Base-by-base conservation (phyloP, 2,329 filamentous ascomycete species). In the Aspergillus persii region DNA sequence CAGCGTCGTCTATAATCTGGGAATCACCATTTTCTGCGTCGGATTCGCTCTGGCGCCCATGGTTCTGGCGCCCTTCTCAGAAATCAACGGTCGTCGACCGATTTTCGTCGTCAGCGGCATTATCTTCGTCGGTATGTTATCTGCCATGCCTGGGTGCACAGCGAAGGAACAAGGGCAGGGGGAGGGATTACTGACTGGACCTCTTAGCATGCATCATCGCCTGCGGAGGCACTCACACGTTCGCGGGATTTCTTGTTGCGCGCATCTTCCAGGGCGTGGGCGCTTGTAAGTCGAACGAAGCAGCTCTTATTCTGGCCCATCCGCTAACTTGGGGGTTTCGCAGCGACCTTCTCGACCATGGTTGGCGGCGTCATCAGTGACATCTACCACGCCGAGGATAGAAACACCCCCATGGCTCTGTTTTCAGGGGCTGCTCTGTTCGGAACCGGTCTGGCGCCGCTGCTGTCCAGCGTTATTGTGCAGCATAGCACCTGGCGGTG, bases 321-420 rank as follows among this genome's bases (percentile, higher is more conserved):
- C 11, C 11, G 11, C 23, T 31, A 41, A 12, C 6, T 39, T 31
- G 7, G 11, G 36, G 12, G 6, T 36, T 41, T 50, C 36, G 53
- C 27, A 78, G 76, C 72, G 36, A 86, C 84, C 0, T 96, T 96
- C 71, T 92, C 89, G 49, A 95, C 91, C 26, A 93, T 96, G 83
- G 89, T 96, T 0, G 93, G 93, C n/a, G 93, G 93, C 3, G 90
- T 97, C 3, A 89, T 97, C 46, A 89, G 89, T 53, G 93, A 97
- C 69, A 84, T 96, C 59, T 96, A 92, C 77, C 85, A 88, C 51
- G 86, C 90, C 8, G 79, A 90, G 60, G 87, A 90, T 49, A 83
- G 94, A 36, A 96, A 97, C 68, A 92, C 89, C 0, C 90, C 93
- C 0, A 96, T 97, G 94, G 89, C 91, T 0, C 72, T 96, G 0